Base-by-base conservation (phyloP, 371 early-diverging fungal genomes). In the Rhizopus sp. region DNA sequence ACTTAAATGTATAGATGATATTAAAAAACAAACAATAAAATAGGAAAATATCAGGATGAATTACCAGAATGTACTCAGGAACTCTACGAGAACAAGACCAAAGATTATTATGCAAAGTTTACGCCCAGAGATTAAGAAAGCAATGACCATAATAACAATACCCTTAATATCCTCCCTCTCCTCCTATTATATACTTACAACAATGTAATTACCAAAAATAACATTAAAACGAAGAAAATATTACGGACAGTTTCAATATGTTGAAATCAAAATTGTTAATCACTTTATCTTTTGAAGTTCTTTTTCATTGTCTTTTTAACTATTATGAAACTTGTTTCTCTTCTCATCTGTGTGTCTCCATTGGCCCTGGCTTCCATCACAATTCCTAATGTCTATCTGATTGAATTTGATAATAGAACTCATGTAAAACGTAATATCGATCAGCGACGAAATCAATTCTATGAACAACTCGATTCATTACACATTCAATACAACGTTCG, bases 51-150 rank as follows among this genome's bases (percentile, higher is more conserved):
- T 51, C 85, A 88, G 30, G 90, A 89, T 30, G 90, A 91, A 60
- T 67, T 94, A 41, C 92, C 94, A 15, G 95, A 95, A 66, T 90
- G 90, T 44, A 87, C 88, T 1, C 92, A 91, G 63, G 93, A 92
- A 12, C 64, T 92, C 7, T 82, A 82, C 50, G 92, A 90, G 57
- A 75, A 81, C 32, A 78, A 77, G 58, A 86, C 89, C 12, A 91
- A 90, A 62, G 92, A 92, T 56, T 85, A 81, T 16, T 92, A 91
- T 64, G 66, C 87, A 38, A 92, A 91, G 67, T 90, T 91, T 65
- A 69, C 81, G 47, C 77, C 90, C 15, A 77, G 73, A 62, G 81
- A 79, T 53, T 78, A 64, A 67, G 55, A 31, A 35, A 42, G 2
- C 2, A 23, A 23, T 23, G 23, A 23, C 2, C 23, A 23, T 23